These are phyloP conservation scores for Pyrenochaeta sp. DNA, from an alignment of 2,329 filamentous ascomycete species.

Conservation along the genomic window DNA sequence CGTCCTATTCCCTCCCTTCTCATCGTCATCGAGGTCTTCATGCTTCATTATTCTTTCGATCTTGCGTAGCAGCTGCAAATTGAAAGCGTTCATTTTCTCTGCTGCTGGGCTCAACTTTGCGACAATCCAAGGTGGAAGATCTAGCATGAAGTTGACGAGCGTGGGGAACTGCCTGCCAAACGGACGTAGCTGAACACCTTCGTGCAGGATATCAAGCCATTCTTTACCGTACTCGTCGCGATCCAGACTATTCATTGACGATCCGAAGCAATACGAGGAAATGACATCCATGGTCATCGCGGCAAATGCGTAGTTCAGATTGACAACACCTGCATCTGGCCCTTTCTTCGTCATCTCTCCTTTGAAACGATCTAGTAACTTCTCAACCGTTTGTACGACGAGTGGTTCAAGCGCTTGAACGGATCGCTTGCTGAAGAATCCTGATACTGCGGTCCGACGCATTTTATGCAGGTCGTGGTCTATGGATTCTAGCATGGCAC, in stretches of 20 bases:
- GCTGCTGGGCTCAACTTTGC: neutral
- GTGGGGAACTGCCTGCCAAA: constrained; percentile 13
- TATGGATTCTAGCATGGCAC: constrained; percentile 22
- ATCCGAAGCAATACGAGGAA: constrained; percentile 18
- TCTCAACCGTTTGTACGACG: constrained; percentile 16
- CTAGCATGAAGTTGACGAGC: neutral
- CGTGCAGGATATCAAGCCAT: constrained; percentile 12
- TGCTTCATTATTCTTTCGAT: constrained; percentile 1
- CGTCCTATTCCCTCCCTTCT: neutral
- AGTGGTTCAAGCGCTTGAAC: constrained; percentile 24
- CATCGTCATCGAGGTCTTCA: neutral
- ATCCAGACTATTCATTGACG: constrained; percentile 1
- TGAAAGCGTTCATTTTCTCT: constrained; percentile 3
- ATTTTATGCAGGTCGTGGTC: constrained; percentile 34
- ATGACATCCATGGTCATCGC: constrained; percentile 27
- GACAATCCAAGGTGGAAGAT: constrained; percentile 5
- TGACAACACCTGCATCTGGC: constrained; percentile 4
- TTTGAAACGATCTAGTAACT: constrained; percentile 2
- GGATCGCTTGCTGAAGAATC: constrained; percentile 34
- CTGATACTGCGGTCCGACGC: constrained; percentile 27
- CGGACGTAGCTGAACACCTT: constrained; percentile 10
- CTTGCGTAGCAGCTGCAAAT: neutral
- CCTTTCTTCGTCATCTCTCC: neutral
- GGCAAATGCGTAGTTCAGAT: constrained; percentile 14
- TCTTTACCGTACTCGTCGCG: constrained; percentile 10